A percentile compares a stretch with the other conserved stretches of the same genome.
These are phyloP conservation scores for Saccharum spontaneum DNA, from an alignment of 176 grass and related monocot species.

Conservation along the genomic window DNA sequence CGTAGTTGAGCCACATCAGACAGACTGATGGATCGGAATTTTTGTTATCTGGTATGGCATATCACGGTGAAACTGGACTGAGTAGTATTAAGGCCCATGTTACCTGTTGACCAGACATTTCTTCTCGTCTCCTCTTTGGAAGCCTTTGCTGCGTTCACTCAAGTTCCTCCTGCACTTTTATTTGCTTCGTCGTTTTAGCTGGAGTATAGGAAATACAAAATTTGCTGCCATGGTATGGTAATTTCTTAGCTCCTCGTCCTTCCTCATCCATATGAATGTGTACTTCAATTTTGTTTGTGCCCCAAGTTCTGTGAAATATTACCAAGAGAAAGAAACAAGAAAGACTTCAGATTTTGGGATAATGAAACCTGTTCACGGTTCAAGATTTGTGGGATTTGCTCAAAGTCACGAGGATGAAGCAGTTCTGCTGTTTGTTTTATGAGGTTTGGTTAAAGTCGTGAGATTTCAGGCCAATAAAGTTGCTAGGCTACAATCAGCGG, in stretches of 20 bases:
- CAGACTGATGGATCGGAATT: not conserved
- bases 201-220: not conserved
- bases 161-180: not conserved
- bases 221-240: not conserved
- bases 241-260: not conserved
- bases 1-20: not conserved
- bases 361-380: not conserved
- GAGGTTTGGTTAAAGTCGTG: not conserved
- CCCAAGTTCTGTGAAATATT: not conserved
- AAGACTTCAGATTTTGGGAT: not conserved
- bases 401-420: too few species aligned
- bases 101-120: not conserved
- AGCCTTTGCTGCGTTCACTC: not conserved
- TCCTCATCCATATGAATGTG: too few species aligned
- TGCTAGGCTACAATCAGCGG: not conserved
- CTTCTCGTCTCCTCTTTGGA: too few species aligned
- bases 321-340: not conserved
- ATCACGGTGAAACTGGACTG: too few species aligned
- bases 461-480: not conserved
- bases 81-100: not conserved
- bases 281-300: not conserved
- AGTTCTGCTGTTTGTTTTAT: not conserved
- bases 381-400: not conserved
- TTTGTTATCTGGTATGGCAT: not conserved
- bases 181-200: not conserved